Percentiles rank a stretch among this genome's conserved stretches.
These are phyloP conservation scores for Lavandula angustifolia DNA, from an alignment of 257 asterid species.

Conservation along the genomic window DNA sequence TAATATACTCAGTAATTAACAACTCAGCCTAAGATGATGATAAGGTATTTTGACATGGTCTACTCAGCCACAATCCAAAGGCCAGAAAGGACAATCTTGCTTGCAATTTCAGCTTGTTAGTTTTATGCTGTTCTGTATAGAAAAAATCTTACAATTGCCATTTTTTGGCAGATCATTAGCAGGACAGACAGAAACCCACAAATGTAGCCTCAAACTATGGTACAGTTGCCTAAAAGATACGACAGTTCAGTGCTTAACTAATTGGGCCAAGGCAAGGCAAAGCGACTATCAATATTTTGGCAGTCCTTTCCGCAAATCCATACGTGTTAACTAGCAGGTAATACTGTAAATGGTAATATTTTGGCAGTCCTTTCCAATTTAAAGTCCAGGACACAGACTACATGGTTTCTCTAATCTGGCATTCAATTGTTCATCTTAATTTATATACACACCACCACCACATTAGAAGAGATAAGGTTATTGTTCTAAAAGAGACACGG, in stretches of 20 bases:
- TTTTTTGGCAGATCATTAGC: background rate
- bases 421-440: conserved; percentile 7
- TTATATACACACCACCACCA: no score
- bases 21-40: no score
- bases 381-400: no score
- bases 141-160: conserved; percentile 1
- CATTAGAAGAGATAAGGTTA: no score
- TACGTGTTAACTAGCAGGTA: no score
- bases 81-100: background rate
- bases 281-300: conserved; percentile 12
- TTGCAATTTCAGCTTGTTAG: background rate
- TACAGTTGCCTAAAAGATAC: conserved; percentile 8
- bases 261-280: background rate
- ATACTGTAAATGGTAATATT: no score
- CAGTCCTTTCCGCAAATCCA: no score
- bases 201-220: background rate
- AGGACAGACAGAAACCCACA: background rate
- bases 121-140: background rate
- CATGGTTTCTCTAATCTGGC: background rate
- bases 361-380: no score
- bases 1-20: no score
- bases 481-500: no score
- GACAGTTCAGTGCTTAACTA: background rate
- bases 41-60: conserved; percentile 23
- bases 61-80: conserved; percentile 20